Base-by-base conservation (phyloP, 257 asterid genomes). In the Nicotiana tabacum region DNA sequence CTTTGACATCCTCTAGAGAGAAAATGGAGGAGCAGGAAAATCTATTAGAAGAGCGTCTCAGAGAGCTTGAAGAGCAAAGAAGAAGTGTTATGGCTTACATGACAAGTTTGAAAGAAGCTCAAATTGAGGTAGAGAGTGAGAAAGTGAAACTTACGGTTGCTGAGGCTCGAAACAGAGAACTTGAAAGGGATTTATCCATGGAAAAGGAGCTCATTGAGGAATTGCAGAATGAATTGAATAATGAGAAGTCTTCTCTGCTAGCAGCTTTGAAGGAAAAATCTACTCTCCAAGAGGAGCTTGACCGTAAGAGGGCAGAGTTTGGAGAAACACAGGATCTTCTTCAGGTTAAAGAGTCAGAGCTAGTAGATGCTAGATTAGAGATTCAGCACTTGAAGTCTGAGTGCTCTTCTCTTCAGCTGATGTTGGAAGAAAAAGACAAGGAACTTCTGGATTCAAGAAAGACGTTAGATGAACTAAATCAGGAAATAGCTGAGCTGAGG, bases 331-430 rank as follows among this genome's bases (percentile, higher is more conserved):
- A 87, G 87, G 82, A 85, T 66, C 90, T 86, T 82, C 96, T 92
- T 78, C 83, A 84, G 86, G 80, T 72, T 56, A 94, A 93, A 90
- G 98, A 94, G 89, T 82, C 95, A 3, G 97, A 93, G 86, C 83
- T 96, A 85, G 97, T 92, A 37, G 93, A 92, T 35, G 97, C 97
- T 58, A 90, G 95, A 83, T 83, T 90, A 39, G 93, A 91, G 88
- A 90, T 94, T 84, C 91, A 91, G 85, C 91, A 81, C 58, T 81
- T 96, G 58, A 92, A 86, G 85, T 90, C 93, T 6, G 90, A 88
- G 86, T 95, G 82, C 46, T 87, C 87, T 66, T 94, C 98, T 68
- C 88, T 92, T 87, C 91, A 82, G 81, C 90, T 81, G 69, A 68
- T 88, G 13, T 76, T 93, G 83, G 90, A 93, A 74, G 93, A 91